Evolutionary conservation across 805 yeast genomes (phyloP), one percentile per base, ranked within the genome.

Genomic region (Helenozyma rhizophorensis): DNA sequence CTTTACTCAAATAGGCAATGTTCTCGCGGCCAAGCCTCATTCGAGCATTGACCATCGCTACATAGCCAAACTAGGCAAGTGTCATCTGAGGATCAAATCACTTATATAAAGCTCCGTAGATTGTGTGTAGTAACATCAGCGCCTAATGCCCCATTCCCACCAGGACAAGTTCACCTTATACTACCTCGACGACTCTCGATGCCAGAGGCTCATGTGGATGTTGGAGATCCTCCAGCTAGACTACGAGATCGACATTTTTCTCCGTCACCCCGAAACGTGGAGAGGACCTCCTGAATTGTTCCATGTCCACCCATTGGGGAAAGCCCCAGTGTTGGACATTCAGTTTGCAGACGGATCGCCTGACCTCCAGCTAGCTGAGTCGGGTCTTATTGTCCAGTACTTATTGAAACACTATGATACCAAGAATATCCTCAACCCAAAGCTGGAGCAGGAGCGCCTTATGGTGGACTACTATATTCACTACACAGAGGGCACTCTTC

Each of bases 401-500:
- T 47, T 82, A 18, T 54, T 78, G 30, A 48, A 52, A 14, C 57
- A 74, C 38, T 78, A 68, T 47, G 85, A 80, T 45, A 47, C 49
- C 14, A 43, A 50, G 2, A 51, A 62, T 11, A 58, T 51, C 14
- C 56, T 77, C 32, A 50, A 43, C 7, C 72, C 74, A 17, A 37
- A 39, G 6, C 51, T 56, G 27, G 65, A 53, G 6, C 62, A 63
- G 5, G 75, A 69, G 14, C 54, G 56, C 28, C 67, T 68, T 13
- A 37, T 55, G 25, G 68, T 75, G 22, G 72, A 71, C 37, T 80
- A 72, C 50, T 77, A 58, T 41, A 54, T 75, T 26, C 76, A 75
- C 47, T 76, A 71, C 44, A 52, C 72, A n/a, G 90, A 83, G 53
- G 83, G 78, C 1, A 68, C 83, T 14, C 50, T 82, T 12, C 78